Percentiles rank a stretch among this genome's conserved stretches.
Conservation (phyloP, 345 rosid genomes). For the Aegle marmelos region DNA sequence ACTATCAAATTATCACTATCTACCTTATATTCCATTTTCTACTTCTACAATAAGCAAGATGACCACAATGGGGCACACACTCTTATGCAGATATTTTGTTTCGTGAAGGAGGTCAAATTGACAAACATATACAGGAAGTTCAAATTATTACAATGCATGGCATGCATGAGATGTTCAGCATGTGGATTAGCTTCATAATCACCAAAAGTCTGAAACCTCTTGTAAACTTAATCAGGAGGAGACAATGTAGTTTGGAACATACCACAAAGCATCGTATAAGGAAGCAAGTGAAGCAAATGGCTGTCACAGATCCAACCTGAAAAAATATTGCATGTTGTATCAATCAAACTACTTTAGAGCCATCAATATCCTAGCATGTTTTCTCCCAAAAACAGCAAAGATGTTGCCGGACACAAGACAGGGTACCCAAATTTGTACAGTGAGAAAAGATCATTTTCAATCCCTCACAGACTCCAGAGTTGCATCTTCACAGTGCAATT, state of each 20-base stretch:
- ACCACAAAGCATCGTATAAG: constrained; percentile 93
- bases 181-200: not conserved
- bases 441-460: not conserved
- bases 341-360: not conserved
- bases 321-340: constrained; percentile 18
- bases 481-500: not conserved
- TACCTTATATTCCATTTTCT: not conserved
- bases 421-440: not conserved
- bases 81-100: not conserved
- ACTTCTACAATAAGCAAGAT: not conserved
- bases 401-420: not conserved
- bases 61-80: not conserved
- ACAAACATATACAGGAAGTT: not conserved
- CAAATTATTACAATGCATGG: not conserved
- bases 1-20: not conserved
- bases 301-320: constrained; percentile 99
- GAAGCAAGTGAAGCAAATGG: constrained; percentile 94
- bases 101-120: not conserved
- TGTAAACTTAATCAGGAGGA: not conserved
- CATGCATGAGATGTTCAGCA: not conserved
- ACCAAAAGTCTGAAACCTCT: not conserved
- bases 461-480: not conserved
- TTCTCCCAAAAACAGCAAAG: not conserved
- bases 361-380: not conserved
- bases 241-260: constrained; percentile 25